Evolutionary conservation across 225 moss, liverwort and hornwort genomes (phyloP), one percentile per base, ranked within the genome.

Genomic region (Antitrichia curtipendula): DNA sequence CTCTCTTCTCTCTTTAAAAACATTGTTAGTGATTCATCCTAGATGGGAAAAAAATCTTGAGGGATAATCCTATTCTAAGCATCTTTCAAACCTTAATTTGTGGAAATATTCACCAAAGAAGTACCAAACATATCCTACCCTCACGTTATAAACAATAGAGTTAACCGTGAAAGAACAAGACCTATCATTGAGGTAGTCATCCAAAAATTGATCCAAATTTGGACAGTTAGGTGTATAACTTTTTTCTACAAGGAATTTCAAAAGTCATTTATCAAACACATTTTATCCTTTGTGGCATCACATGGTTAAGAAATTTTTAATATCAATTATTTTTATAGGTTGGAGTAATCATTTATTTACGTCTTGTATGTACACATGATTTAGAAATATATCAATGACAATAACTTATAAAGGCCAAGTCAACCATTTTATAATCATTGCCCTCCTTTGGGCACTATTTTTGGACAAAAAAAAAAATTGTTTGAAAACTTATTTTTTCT

Each of bases 401-500:
- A n/a, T n/a, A n/a, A n/a, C n/a, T 2, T 1, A 0, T 23, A 53
- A 75, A 34, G 14, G 3, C 0, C 0, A 1, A 36, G 12, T 36
- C 14, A 53, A 36, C 24, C 36, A 36, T 36, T 36, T 53, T 23
- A 36, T 1, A 53, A 13, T 76, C 0, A 0, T 23, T 36, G 0
- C 23, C 9, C 2, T 23, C 6, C 0, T 34, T 2, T 13, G 1
- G 15, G 2, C 3, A 34, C 8, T 2, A 23, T 22, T 53, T 75
- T 22, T 14, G 3, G 1, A 0, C 0, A 4, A 0, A 22, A 50
- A 2, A 4, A 2, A 3, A 0, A 21, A 34, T 34, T 1, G 1
- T 74, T 21, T 8, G 0, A 32, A 50, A 21, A 3, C 6, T 22
- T 13, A 2, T 34, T 50, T 52, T 21, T 36, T 14, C 10, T 28